Percentiles rank a stretch among this genome's conserved stretches.
Evolutionary conservation across 345 rosid species (phyloP).

Genomic region (Bruguiera sexangula): DNA sequence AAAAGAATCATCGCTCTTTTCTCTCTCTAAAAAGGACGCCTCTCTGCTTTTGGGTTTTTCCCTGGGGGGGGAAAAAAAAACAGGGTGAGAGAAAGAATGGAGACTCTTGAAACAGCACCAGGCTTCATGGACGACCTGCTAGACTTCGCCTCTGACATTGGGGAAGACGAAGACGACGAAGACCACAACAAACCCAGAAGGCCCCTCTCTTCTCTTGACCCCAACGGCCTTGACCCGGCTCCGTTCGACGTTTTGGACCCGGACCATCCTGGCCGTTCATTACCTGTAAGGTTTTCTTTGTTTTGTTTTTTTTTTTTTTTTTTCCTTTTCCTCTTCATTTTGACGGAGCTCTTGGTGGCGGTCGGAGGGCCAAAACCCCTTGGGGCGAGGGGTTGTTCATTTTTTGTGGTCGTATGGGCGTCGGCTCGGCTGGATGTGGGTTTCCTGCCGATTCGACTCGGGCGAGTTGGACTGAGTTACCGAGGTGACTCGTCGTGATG

Average conservation of each 20-base stretch:
- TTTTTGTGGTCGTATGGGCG: neutral
- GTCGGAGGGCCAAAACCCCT: neutral
- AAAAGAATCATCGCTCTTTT: neutral
- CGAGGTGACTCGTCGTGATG: slow-evolving; percentile 3
- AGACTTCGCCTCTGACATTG: slow-evolving; percentile 41
- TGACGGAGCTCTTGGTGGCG: neutral
- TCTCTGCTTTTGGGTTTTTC: neutral
- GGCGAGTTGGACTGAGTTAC: slow-evolving; percentile 17
- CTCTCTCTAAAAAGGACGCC: neutral
- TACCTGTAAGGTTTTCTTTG: slow-evolving; percentile 34
- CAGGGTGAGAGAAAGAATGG: slow-evolving; percentile 17
- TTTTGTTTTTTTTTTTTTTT: no score
- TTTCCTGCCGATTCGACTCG: slow-evolving; percentile 7
- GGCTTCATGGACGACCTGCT: slow-evolving; percentile 41
- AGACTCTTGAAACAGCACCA: slow-evolving; percentile 32
- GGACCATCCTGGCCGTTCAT: slow-evolving; percentile 5
- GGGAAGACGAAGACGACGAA: slow-evolving; percentile 39
- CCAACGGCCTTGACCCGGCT: slow-evolving; percentile 12
- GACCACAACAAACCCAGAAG: slow-evolving; percentile 20
- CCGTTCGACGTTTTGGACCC: slow-evolving; percentile 19
- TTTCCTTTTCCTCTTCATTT: neutral
- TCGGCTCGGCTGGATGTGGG: slow-evolving; percentile 11
- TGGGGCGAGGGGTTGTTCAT: neutral
- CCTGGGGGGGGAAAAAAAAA: neutral
- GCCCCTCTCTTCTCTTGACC: slow-evolving; percentile 17